A percentile compares a stretch with the other conserved stretches of the same genome.
phyloP scores from a whole-genome alignment of 2,329 filamentous ascomycete species.

The Tolypocladium tropicale region DNA sequence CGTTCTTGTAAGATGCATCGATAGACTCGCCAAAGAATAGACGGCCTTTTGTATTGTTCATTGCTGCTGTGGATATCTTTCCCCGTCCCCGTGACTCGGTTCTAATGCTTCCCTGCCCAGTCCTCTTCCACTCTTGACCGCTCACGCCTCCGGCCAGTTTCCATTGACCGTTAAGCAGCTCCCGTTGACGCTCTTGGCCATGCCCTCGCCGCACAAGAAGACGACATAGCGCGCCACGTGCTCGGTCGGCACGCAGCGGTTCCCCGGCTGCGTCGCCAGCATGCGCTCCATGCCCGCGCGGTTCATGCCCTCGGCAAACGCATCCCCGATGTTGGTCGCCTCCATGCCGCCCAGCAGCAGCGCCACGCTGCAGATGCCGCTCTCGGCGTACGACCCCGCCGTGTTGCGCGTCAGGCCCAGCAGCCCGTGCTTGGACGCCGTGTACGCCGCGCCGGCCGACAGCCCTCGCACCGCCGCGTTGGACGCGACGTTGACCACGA shows the following conservation, averaged over 20 bases:
- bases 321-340: conserved; percentile 42
- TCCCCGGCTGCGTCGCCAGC: conserved; percentile 15
- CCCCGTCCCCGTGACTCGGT: not conserved
- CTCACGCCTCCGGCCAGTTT: conserved; percentile 23
- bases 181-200: conserved; percentile 22
- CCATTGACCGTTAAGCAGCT: conserved; percentile 22
- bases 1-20: conserved; percentile 15
- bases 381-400: conserved; percentile 41
- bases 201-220: conserved; percentile 19
- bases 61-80: not conserved
- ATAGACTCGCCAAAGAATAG: not conserved
- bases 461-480: conserved; percentile 32
- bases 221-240: conserved; percentile 28
- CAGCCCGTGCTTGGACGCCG: conserved; percentile 42
- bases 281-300: conserved; percentile 18
- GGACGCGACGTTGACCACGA: conserved; percentile 43
- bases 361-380: conserved; percentile 41
- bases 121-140: not conserved
- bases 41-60: not conserved
- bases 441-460: conserved; percentile 36
- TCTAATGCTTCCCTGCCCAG: conserved; percentile 1
- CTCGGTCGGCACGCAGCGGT: conserved; percentile 18
- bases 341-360: conserved; percentile 41
- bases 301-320: conserved; percentile 25
- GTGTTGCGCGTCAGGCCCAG: conserved; percentile 47